Base-by-base conservation (phyloP, 306 rosid species). In the Leucaena leucocephala region DNA sequence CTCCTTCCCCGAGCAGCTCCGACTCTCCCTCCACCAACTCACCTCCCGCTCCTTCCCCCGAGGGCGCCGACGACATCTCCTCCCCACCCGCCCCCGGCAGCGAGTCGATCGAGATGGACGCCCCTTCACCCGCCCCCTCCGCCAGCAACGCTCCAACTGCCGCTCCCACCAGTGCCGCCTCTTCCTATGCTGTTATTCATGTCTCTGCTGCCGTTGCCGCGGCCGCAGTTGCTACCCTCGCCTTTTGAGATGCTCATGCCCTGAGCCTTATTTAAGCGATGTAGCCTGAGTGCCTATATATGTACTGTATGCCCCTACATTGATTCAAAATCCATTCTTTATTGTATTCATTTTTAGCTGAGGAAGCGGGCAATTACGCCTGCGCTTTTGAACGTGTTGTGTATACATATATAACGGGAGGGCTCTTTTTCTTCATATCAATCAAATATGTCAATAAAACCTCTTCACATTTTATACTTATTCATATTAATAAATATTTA, bases 51-150 rank as follows among this genome's bases (percentile, higher is more conserved):
- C 46, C 87, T 2, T 86, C 93, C 4, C 66, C 74, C 2, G 27
- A 52, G 2, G 64, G 15, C 13, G 83, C 22, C 0, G 87, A 68
- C 0, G 79, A 36, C 0, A 34, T 66, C 74, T 83, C 93, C 9
- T 61, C 94, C 27, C 89, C 98, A 33, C 93, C 97, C 0, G 83
- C 94, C 50, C 94, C 83, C 1, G 84, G 58, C 1, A 82, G 86
- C 76, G 85, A 82, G 9, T 49, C 58, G 76, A 21, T 68, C 17
- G 75, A 8, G 38, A 61, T 61, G 67, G 67, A 61, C 17, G 85
- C 77, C 5, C 38, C 55, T 0, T 19, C 72, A 3, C 39, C 57
- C 57, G 10, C 21, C 55, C 59, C 75, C 43, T 34, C 42, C 8
- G 8, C 72, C 36, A 6, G 0, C 61, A 7, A 11, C 11, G 0